phyloP scores from a whole-genome alignment of 352 stramenopile species.

The Phytophthora citricola region DNA sequence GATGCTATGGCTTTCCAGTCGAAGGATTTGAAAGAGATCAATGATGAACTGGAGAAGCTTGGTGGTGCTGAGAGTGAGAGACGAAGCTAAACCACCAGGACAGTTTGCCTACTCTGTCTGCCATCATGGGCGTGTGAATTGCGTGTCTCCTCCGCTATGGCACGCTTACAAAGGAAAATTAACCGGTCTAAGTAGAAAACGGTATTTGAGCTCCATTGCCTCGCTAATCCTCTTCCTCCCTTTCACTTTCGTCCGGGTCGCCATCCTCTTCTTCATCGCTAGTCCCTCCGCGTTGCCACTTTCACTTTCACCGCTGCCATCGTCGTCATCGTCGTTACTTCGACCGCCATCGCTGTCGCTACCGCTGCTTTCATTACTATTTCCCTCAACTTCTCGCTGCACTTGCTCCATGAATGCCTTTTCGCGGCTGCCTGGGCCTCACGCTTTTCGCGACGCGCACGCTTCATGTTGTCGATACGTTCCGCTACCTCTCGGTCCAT shows the following conservation, averaged over 20 bases:
- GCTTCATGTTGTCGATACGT: constrained; percentile 56
- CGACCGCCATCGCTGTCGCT: constrained; percentile 18
- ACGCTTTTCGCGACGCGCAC: constrained; percentile 56
- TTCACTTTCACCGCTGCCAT: constrained; percentile 1
- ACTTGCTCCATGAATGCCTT: constrained; percentile 62
- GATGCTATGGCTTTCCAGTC: constrained; percentile 51
- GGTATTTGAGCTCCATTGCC: constrained; percentile 11
- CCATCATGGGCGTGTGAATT: constrained; percentile 1
- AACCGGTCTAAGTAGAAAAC: constrained; percentile 14
- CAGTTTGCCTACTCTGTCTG: constrained; percentile 1
- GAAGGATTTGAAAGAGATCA: constrained; percentile 72
- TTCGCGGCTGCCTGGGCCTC: constrained; percentile 65
- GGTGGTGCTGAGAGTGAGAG: constrained; percentile 42
- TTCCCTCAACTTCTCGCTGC: constrained; percentile 24
- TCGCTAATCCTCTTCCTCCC: neutral
- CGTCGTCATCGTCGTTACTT: constrained; percentile 28
- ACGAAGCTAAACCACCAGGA: constrained; percentile 29
- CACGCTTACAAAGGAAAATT: constrained; percentile 16
- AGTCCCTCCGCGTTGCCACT: constrained; percentile 18
- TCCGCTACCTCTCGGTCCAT: constrained; percentile 51
- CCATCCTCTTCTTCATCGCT: constrained; percentile 35
- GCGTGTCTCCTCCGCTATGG: too few species aligned
- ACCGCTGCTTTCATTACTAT: constrained; percentile 8
- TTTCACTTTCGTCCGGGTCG: constrained; percentile 22
- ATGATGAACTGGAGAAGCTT: constrained; percentile 75